A percentile compares a stretch with the other conserved stretches of the same genome.
Evolutionary conservation across 352 stramenopile genomes (phyloP).

Genomic region (Phytophthora cajani): DNA sequence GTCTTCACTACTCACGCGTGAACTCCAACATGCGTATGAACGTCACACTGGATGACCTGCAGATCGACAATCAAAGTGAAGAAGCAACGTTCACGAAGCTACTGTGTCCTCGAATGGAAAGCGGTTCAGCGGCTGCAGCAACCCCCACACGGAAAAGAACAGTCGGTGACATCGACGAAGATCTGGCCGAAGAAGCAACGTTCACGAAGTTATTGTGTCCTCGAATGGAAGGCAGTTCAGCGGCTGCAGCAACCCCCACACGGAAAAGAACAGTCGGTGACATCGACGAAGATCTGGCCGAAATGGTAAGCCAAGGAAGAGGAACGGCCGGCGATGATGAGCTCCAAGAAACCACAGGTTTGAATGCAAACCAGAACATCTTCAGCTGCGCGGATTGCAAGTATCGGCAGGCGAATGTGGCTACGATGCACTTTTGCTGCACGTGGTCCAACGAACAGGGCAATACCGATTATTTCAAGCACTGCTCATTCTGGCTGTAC

Average conservation of each 20-base stretch:
- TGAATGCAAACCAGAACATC: slow-evolving; percentile 70
- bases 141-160: slow-evolving; percentile 43
- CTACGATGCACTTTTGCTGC: slow-evolving; percentile 89
- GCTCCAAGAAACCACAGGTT: slow-evolving; percentile 45
- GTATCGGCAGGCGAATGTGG: slow-evolving; percentile 79
- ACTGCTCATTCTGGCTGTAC: slow-evolving; percentile 89
- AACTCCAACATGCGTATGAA: slow-evolving; percentile 89
- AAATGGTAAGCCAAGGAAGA: slow-evolving; percentile 46
- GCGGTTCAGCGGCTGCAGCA: slow-evolving; percentile 15
- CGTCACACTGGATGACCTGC: slow-evolving; percentile 84
- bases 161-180: slow-evolving; percentile 56
- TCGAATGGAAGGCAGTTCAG: slow-evolving; percentile 49
- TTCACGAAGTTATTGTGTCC: slow-evolving; percentile 87
- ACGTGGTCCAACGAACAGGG: slow-evolving; percentile 91
- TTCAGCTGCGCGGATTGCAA: slow-evolving; percentile 89
- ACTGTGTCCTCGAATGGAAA: slow-evolving; percentile 75
- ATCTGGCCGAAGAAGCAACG: slow-evolving; percentile 81
- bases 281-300: slow-evolving; percentile 56
- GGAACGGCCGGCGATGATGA: slow-evolving; percentile 22
- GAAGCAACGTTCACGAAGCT: slow-evolving; percentile 88
- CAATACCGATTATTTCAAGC: slow-evolving; percentile 90
- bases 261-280: slow-evolving; percentile 52
- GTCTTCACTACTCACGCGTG: slow-evolving; percentile 71
- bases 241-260: slow-evolving; percentile 18
- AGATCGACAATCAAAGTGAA: slow-evolving; percentile 88